Conservation (phyloP, 768 basidiomycete species). For the Hygrophorus pudorinus region DNA sequence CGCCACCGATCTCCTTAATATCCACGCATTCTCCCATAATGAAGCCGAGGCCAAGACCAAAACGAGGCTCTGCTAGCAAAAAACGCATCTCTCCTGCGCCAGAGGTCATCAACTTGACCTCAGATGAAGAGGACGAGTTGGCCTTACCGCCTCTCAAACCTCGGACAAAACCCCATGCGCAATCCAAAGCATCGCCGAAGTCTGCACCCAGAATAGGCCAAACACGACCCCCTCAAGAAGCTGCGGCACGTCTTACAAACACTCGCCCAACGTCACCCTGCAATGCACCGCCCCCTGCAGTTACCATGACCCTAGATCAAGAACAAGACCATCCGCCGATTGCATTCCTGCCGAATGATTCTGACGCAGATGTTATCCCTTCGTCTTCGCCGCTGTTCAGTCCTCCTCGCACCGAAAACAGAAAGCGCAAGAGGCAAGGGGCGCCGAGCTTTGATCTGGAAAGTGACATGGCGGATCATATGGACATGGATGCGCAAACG, state of each 20-base stretch:
- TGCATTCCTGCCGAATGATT: constrained; percentile 21
- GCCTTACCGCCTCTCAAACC: constrained; percentile 16
- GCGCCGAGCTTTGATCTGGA: constrained; percentile 18
- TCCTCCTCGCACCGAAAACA: constrained; percentile 5
- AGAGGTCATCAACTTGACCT: constrained; percentile 36
- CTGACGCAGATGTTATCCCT: not conserved
- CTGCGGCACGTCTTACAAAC: constrained; percentile 9
- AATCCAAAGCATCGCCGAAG: constrained; percentile 16
- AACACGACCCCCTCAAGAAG: no score
- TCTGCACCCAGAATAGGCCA: constrained; percentile 14
- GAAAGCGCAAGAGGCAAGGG: constrained; percentile 14
- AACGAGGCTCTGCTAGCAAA: not conserved
- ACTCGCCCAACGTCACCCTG: constrained; percentile 21
- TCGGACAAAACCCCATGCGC: constrained; percentile 18
- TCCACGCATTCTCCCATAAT: no score
- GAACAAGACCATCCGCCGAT: constrained; percentile 21
- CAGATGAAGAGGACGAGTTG: constrained; percentile 32
- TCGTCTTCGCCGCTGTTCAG: constrained; percentile 24
- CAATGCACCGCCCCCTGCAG: constrained; percentile 24
- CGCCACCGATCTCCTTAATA: not conserved
- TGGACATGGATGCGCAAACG: no score
- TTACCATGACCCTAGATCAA: constrained; percentile 14
- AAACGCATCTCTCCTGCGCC: constrained; percentile 8
- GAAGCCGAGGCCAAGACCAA: not conserved
- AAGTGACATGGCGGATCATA: constrained; percentile 6